phyloP scores from a whole-genome alignment of 2,329 filamentous ascomycete species.

The Incumbomyces delicatus region DNA sequence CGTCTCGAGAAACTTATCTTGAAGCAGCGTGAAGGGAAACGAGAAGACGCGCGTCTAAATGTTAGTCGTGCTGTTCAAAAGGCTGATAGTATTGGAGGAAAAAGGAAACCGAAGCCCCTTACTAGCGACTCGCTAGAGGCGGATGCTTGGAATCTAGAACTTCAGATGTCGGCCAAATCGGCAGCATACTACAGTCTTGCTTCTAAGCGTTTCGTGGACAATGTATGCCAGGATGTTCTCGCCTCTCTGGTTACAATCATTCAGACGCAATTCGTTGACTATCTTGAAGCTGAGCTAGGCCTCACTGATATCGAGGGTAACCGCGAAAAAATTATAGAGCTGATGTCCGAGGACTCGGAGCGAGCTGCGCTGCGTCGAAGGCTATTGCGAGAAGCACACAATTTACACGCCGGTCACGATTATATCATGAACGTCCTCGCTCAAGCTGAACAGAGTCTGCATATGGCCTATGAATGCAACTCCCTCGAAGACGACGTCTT shows the following conservation, averaged over 20 bases:
- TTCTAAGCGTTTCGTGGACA: constrained; percentile 30
- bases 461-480: neutral
- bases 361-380: constrained; percentile 1
- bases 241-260: constrained; percentile 29
- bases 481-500: neutral
- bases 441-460: neutral
- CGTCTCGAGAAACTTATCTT: neutral
- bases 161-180: constrained; percentile 32
- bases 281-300: neutral
- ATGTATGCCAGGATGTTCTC: constrained; percentile 29
- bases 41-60: constrained; percentile 12
- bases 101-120: constrained; percentile 8
- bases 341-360: constrained; percentile 4
- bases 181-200: constrained; percentile 33
- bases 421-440: neutral
- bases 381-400: neutral
- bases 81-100: constrained; percentile 19
- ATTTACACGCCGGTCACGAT: neutral
- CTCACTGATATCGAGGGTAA: neutral
- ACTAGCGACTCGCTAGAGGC: constrained; percentile 21
- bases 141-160: constrained; percentile 28
- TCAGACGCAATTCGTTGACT: constrained; percentile 22
- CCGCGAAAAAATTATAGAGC: neutral
- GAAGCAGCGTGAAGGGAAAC: neutral
- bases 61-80: constrained; percentile 10